Conservation (phyloP, 169 alveolate genomes). For the Eimeria brunetti region DNA sequence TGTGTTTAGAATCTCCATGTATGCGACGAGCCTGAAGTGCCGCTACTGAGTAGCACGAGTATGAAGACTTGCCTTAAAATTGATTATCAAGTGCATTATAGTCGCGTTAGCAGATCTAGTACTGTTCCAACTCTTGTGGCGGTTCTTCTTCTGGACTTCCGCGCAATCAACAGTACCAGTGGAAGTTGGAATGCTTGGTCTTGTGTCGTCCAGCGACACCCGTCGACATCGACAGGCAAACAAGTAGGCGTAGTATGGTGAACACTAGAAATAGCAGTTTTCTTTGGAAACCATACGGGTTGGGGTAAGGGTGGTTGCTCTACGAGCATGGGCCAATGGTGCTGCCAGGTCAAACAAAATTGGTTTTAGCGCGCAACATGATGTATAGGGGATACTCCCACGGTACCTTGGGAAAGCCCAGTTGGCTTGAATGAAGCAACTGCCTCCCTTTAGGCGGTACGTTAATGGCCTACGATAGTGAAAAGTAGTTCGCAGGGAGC, state of each 20-base stretch:
- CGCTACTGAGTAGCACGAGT: too few species aligned
- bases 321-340: neutral
- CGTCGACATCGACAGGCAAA: neutral
- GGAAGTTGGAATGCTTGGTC: neutral
- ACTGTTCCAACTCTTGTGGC: too few species aligned
- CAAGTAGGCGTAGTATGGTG: neutral
- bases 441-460: neutral
- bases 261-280: neutral
- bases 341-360: neutral
- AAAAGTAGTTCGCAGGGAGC: neutral
- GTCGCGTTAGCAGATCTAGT: too few species aligned
- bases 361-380: neutral
- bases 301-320: neutral
- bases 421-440: neutral
- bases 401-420: neutral
- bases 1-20: too few species aligned
- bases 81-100: too few species aligned
- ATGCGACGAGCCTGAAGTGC: too few species aligned
- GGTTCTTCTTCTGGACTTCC: too few species aligned
- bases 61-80: too few species aligned
- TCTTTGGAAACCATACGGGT: neutral
- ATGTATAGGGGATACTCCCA: neutral
- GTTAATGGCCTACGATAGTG: neutral
- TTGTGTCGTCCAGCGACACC: too few species aligned
- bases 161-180: neutral